These are phyloP conservation scores for Moniliella sp. DNA, from an alignment of 1,284 basidiomycete genomes.

Conservation along the genomic window DNA sequence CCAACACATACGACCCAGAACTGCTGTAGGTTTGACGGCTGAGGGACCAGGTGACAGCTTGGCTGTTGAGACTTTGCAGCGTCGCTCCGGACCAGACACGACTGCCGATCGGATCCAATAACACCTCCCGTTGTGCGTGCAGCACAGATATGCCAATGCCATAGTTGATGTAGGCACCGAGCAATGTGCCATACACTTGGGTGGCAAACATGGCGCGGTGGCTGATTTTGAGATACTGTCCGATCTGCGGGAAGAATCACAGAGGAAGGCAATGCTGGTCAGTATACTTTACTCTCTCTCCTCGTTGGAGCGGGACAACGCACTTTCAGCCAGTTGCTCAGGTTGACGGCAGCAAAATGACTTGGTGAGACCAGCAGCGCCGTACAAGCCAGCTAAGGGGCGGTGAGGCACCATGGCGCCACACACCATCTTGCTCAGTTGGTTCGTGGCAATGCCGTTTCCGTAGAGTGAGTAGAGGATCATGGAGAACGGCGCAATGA, in stretches of 20 bases:
- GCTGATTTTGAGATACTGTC: constrained; percentile 15
- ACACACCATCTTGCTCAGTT: constrained; percentile 12
- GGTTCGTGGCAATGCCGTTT: constrained; percentile 7
- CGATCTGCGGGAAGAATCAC: too few species aligned
- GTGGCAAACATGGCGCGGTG: constrained; percentile 7
- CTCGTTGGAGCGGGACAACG: too few species aligned
- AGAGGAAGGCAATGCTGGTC: too few species aligned
- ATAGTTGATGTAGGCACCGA: constrained; percentile 12
- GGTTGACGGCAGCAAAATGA: constrained; percentile 5
- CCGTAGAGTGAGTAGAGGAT: constrained; percentile 6
- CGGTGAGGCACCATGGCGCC: constrained; percentile 10
- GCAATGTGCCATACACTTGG: constrained; percentile 9
- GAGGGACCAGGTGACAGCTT: constrained; percentile 12
- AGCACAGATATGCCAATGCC: constrained; percentile 7
- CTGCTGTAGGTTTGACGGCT: constrained; percentile 8
- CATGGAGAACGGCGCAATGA: constrained; percentile 9
- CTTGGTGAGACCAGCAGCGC: constrained; percentile 11
- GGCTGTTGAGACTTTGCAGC: constrained; percentile 10
- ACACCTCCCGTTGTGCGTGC: constrained; percentile 5
- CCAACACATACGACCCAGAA: constrained; percentile 6
- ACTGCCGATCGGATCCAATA: constrained; percentile 10
- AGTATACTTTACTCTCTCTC: too few species aligned
- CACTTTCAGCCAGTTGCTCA: constrained; percentile 9
- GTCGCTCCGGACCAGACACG: constrained; percentile 12
- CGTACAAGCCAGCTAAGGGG: constrained; percentile 16